Conservation (phyloP, 1,284 basidiomycete genomes). For the Quambalaria eucalypti region DNA sequence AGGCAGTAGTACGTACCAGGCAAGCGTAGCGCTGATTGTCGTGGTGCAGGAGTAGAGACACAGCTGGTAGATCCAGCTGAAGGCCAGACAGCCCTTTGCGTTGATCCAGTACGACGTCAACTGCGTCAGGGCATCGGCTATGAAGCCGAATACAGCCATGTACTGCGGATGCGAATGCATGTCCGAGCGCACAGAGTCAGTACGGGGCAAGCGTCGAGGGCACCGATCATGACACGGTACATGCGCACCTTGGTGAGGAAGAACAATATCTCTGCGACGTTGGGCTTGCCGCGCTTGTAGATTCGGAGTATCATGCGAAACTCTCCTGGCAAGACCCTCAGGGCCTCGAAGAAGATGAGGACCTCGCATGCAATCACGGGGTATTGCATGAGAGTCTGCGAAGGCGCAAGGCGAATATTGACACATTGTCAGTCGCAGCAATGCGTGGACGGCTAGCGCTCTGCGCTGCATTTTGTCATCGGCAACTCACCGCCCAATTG, state of each 20-base stretch:
- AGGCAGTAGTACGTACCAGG: no score
- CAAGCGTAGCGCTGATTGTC: constrained; percentile 1
- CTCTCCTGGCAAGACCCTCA: constrained; percentile 2
- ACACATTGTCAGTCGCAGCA: not conserved
- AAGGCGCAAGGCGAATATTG: not conserved
- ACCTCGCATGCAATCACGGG: not conserved
- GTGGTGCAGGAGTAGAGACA: not conserved
- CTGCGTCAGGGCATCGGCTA: not conserved
- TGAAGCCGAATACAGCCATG: not conserved
- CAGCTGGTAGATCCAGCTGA: not conserved
- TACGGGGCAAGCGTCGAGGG: no score
- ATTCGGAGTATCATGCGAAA: constrained; percentile 3
- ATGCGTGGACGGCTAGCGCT: not conserved
- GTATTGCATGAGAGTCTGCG: not conserved
- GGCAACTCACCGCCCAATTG: not conserved
- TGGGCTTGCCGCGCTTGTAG: not conserved
- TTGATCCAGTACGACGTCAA: not conserved
- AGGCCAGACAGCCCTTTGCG: not conserved
- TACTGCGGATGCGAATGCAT: no score
- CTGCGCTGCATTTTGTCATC: not conserved
- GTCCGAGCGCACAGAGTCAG: no score
- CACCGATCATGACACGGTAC: no score
- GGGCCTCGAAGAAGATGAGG: constrained; percentile 2
- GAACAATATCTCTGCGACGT: constrained; percentile 5
- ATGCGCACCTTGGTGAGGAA: constrained; percentile 4